Base-by-base conservation (phyloP, 2,329 filamentous ascomycete genomes). In the Knoxdaviesia capensis region DNA sequence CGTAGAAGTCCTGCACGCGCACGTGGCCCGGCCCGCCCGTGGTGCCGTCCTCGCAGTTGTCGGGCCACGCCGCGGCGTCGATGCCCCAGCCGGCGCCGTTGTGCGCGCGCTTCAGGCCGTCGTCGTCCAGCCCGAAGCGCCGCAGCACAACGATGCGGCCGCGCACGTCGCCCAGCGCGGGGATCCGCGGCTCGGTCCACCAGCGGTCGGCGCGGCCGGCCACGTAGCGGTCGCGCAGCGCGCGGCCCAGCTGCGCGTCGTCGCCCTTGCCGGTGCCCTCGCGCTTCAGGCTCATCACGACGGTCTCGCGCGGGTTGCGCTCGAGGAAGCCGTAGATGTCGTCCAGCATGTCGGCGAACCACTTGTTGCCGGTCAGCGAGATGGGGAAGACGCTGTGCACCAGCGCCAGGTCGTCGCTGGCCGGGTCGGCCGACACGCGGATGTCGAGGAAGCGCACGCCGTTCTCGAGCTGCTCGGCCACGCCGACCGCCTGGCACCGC, bases 361-460 rank as follows among this genome's bases (percentile, higher is more conserved):
- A 80, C 58, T 86, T 92, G 49, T 66, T 72, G 3, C 85, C 85
- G 0, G 80, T 83, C 32, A 98, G 66, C 3, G 82, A 79, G 56
- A 96, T 76, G 43, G 90, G 86, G 56, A 96, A 96, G 29, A 75
- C 83, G 53, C 80, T 77, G 63, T 98, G 90, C 5, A 96, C 88
- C 31, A 98, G 80, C 42, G 77, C 65, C 10, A 96, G 69, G 36
- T 73, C 69, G 54, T 84, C 75, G 48, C 73, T 71, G 47, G 66
- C 64, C 34, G 56, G 48, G 48, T 53, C 61, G 43, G 62, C 65
- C 34, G 61, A 66, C 43, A 94, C 80, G 41, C 90, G 77, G 47
- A 98, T 74, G 56, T 98, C 90, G 49, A 98, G 77, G 66, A 94
- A 96, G 41, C 90, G 84, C 38, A 96, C 80, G 31, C 90, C 90